Base-by-base conservation (phyloP, 805 yeast species). In the Wickerhamomyces bovis region DNA sequence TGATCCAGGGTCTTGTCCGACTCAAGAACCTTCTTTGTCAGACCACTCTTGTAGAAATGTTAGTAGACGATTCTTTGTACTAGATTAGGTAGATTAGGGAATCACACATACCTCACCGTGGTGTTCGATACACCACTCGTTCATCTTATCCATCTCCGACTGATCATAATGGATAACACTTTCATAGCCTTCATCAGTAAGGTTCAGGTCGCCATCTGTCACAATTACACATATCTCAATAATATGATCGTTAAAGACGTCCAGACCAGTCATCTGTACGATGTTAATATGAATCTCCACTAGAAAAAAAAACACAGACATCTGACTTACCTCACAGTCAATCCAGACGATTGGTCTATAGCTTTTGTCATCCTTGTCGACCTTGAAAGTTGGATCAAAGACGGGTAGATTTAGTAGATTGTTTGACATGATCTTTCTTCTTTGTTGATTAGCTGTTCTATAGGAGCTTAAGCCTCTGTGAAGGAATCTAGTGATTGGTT, bases 191-290 rank as follows among this genome's bases (percentile, higher is more conserved):
- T 73, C 73, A 46, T 88, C 95, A 1, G 89, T 68, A 3, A 87
- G 56, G 45, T 85, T 78, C 50, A 94, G 72, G 49, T 88, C 69
- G 10, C 86, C 89, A 59, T 92, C 96, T 2, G 99, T 94, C 41
- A 94, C 72, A 36, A 92, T 69, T 62, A 97, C 89, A 62, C 97
- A 88, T 23, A 94, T 82, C 65, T 94, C 99, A 49, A 94, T 86
- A 55, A 94, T 90, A 48, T 77, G 80, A 62, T 94, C 98, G n/a
- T 74, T 72, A 42, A 68, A 64, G n/a, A 82, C 80, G 56, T 92
- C 85, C 36, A 94, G 69, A 0, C 99, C 99, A 0, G 99, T 94
- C 99, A 94, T 94, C 66, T 67, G 28, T 6, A 21, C 5, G 18
- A 12, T 21, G 7, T 31, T 18, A 33, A 40, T 43, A 42, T 19